phyloP scores from a whole-genome alignment of 2,329 filamentous ascomycete species.

The Sarocladium brachiariae region DNA sequence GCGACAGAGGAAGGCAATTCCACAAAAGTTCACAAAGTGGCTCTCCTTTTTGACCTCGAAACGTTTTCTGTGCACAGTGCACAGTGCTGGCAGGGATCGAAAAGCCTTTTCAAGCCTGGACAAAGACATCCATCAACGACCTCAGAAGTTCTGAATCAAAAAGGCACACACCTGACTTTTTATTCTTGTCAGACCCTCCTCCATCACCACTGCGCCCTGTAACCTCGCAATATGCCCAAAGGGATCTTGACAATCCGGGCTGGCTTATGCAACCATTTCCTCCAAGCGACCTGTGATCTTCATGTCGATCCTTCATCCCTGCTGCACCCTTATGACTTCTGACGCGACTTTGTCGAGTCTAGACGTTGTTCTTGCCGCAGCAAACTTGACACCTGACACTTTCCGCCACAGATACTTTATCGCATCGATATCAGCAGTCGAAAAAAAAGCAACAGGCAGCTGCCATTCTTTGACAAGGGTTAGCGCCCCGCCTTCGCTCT shows the following conservation, averaged over 20 bases:
- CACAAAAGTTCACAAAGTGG: no score
- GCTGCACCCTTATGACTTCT: background rate
- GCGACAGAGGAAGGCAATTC: background rate
- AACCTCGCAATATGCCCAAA: background rate
- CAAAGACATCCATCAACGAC: no score
- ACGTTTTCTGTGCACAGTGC: no score
- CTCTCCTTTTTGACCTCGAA: no score
- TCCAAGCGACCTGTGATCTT: slow-evolving; percentile 2
- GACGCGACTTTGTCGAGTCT: slow-evolving; percentile 5
- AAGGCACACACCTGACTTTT: background rate
- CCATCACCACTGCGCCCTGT: background rate
- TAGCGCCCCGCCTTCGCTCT: background rate
- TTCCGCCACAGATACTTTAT: background rate
- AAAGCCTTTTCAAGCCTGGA: no score
- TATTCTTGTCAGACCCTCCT: background rate
- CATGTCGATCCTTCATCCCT: background rate
- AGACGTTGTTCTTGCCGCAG: background rate
- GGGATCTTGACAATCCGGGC: background rate
- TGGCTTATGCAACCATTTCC: background rate
- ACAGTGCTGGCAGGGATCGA: no score
- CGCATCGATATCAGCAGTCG: background rate
- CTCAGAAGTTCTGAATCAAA: no score
- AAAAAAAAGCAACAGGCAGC: no score
- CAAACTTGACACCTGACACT: background rate
- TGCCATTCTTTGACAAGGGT: no score